These are phyloP conservation scores for Colletotrichum tropicicola DNA, from an alignment of 2,329 filamentous ascomycete species.

Conservation along the genomic window DNA sequence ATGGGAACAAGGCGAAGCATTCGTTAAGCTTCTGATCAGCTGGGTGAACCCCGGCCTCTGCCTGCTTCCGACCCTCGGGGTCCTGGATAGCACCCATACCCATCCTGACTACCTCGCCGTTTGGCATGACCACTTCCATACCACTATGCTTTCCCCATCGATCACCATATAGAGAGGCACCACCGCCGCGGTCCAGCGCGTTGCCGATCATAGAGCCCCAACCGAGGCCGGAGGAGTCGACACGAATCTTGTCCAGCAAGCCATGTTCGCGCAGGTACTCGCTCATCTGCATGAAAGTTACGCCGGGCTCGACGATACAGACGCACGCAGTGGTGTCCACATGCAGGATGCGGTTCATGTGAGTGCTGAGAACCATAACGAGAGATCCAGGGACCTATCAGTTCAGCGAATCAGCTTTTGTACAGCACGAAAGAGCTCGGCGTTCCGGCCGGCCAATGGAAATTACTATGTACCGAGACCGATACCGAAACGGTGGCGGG, in stretches of 20 bases:
- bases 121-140: slow-evolving; percentile 54
- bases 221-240: slow-evolving; percentile 51
- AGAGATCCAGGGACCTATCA: slow-evolving; percentile 54
- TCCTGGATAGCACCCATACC: slow-evolving; percentile 56
- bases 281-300: slow-evolving; percentile 60
- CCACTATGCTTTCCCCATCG: slow-evolving; percentile 42
- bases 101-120: slow-evolving; percentile 53
- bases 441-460: too few relatives aligned
- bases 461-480: too few relatives aligned
- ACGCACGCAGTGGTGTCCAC: slow-evolving; percentile 58
- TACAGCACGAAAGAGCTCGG: neutral
- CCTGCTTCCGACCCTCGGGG: slow-evolving; percentile 36
- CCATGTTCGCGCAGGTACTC: slow-evolving; percentile 52
- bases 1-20: slow-evolving; percentile 45
- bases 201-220: slow-evolving; percentile 56
- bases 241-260: slow-evolving; percentile 48
- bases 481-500: too few relatives aligned
- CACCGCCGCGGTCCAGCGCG: slow-evolving; percentile 53
- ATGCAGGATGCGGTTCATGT: slow-evolving; percentile 62
- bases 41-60: slow-evolving; percentile 43
- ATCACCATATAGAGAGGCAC: slow-evolving; percentile 51
- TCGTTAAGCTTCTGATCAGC: slow-evolving; percentile 37
- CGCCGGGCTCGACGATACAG: slow-evolving; percentile 63
- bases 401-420: neutral
- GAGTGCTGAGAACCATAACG: slow-evolving; percentile 58